phyloP scores from a whole-genome alignment of 768 basidiomycete genomes.

The Crucibulum laeve region DNA sequence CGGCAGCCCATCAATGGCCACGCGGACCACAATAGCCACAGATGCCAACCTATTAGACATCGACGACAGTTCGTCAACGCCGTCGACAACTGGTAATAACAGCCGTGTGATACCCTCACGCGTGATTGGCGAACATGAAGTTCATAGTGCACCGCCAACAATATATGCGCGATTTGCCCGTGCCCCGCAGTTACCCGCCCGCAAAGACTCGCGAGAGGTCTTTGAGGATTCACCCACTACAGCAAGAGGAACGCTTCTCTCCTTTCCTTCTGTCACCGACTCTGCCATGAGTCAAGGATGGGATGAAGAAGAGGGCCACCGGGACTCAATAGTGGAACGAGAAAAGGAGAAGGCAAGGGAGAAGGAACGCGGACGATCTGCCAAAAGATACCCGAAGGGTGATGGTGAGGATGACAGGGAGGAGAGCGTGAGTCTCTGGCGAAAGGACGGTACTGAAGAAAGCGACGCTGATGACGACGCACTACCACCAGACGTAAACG shows the following conservation, averaged over 20 bases:
- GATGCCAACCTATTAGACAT: constrained; percentile 25
- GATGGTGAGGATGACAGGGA: constrained; percentile 51
- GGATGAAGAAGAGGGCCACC: constrained; percentile 25
- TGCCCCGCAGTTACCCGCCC: constrained; percentile 12
- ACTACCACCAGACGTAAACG: background rate
- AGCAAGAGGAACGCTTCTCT: constrained; percentile 32
- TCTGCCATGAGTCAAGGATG: constrained; percentile 38
- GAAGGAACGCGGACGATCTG: constrained; percentile 28
- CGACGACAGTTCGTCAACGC: constrained; percentile 8
- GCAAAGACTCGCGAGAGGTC: constrained; percentile 32
- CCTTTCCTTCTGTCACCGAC: constrained; percentile 51
- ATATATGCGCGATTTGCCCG: constrained; percentile 27
- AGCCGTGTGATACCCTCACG: constrained; percentile 23
- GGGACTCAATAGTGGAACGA: constrained; percentile 10
- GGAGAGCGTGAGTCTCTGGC: constrained; percentile 57
- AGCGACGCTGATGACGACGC: constrained; percentile 17
- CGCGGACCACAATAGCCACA: constrained; percentile 11
- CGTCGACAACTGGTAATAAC: background rate
- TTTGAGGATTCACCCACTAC: constrained; percentile 23
- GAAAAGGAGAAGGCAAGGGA: constrained; percentile 17
- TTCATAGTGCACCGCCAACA: constrained; percentile 44
- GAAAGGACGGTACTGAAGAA: constrained; percentile 14
- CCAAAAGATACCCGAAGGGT: constrained; percentile 45
- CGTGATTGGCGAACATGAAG: constrained; percentile 24
- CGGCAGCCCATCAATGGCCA: constrained; percentile 9